Evolutionary conservation across 176 grass and related monocot species (phyloP).

Genomic region (Phyllostachys edulis): DNA sequence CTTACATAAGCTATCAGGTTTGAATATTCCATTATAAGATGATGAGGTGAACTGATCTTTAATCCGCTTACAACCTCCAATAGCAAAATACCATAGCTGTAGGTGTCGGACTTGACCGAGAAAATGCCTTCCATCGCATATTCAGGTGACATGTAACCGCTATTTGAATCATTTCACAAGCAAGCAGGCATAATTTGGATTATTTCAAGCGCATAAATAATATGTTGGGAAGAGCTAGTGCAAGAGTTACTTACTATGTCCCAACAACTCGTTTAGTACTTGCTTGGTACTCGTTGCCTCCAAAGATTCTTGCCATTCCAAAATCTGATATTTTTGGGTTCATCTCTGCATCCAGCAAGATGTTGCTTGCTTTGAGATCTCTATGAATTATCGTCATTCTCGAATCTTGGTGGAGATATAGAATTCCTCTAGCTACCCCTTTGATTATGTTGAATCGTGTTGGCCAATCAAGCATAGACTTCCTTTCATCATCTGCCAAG

Average conservation of each 20-base stretch:
- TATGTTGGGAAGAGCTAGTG: neutral
- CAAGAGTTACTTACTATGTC: constrained; percentile 31
- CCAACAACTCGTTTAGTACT: constrained; percentile 44
- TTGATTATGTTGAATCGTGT: constrained; percentile 43
- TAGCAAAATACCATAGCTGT: constrained; percentile 61
- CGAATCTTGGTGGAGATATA: no score
- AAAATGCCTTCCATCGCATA: constrained; percentile 49
- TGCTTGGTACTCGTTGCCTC: constrained; percentile 33
- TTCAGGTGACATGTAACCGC: constrained; percentile 63
- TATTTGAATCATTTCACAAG: constrained; percentile 15
- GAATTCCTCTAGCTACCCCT: constrained; percentile 33
- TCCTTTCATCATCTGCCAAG: constrained; percentile 32
- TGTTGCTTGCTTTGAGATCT: constrained; percentile 36
- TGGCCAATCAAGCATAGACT: constrained; percentile 37
- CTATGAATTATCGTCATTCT: no score
- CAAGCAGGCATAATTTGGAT: neutral
- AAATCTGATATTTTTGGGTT: constrained; percentile 63
- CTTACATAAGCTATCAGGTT: constrained; percentile 38
- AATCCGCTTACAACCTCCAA: constrained; percentile 56
- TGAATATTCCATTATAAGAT: neutral
- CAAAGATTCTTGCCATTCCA: constrained; percentile 53
- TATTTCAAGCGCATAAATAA: no score
- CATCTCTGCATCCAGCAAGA: constrained; percentile 45
- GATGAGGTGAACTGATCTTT: constrained; percentile 29
- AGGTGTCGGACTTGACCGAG: constrained; percentile 57